phyloP scores from a whole-genome alignment of 2,329 filamentous ascomycete species.

The Cryphonectria carpinicola region DNA sequence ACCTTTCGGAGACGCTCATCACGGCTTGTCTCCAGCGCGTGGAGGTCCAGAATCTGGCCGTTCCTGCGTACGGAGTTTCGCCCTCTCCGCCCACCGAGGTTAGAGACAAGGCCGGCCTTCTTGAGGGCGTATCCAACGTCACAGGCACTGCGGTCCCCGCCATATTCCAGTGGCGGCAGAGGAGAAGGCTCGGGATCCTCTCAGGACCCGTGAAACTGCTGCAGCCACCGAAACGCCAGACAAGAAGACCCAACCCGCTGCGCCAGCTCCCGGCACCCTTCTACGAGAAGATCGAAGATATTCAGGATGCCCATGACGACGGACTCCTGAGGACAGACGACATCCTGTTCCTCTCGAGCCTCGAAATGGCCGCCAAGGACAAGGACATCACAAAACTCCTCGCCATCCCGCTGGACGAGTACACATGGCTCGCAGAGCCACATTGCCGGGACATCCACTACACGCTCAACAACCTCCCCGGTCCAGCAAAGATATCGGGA shows the following conservation, averaged over 20 bases:
- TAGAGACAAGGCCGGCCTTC: conserved; percentile 13
- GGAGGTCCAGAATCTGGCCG: conserved; percentile 12
- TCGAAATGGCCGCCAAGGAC: conserved; percentile 26
- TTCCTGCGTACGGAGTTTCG: conserved; percentile 11
- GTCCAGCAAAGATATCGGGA: conserved; percentile 2
- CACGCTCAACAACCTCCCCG: conserved; percentile 22
- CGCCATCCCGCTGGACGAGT: conserved; percentile 20
- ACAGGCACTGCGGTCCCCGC: conserved; percentile 25
- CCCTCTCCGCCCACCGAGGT: conserved; percentile 14
- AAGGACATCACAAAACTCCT: conserved; percentile 28
- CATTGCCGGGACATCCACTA: conserved; percentile 23
- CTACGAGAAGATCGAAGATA: conserved; percentile 12
- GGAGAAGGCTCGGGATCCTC: not conserved
- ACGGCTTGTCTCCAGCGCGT: conserved; percentile 20
- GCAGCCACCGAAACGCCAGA: conserved; percentile 5
- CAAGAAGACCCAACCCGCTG: conserved; percentile 13
- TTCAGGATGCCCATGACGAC: not conserved
- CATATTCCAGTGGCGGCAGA: conserved; percentile 28
- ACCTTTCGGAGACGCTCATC: conserved; percentile 26
- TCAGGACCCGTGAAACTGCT: conserved; percentile 17
- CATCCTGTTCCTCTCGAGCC: conserved; percentile 18
- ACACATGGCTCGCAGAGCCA: conserved; percentile 23
- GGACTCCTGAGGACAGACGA: conserved; percentile 2
- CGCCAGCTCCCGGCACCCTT: conserved; percentile 16
- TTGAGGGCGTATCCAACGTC: conserved; percentile 22